A percentile compares a stretch with the other conserved stretches of the same genome.
These are phyloP conservation scores for Amoebophrya sp. DNA, from an alignment of 169 alveolate species.

Conservation along the genomic window DNA sequence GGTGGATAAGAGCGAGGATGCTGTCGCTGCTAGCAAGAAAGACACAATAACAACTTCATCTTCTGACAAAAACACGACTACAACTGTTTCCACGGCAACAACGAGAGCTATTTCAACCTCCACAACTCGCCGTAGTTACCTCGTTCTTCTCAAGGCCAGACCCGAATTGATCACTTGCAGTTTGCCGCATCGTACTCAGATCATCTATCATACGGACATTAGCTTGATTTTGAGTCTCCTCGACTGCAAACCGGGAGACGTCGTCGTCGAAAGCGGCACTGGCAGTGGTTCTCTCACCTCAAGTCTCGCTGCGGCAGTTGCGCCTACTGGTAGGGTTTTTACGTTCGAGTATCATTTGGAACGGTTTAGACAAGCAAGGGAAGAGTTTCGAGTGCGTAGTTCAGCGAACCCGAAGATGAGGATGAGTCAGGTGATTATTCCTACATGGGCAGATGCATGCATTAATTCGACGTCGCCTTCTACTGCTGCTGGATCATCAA, in stretches of 20 bases:
- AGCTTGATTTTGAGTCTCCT: slow-evolving; percentile 56
- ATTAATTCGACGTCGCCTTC: neutral
- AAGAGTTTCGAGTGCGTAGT: slow-evolving; percentile 52
- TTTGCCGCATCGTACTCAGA: slow-evolving; percentile 55
- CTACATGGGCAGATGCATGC: neutral
- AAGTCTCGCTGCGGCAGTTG: slow-evolving; percentile 50
- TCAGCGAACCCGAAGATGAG: no score
- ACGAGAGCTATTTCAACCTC: neutral
- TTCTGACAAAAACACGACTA: neutral
- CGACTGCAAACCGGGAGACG: slow-evolving; percentile 56
- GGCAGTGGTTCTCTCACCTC: slow-evolving; percentile 61
- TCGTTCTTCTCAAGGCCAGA: slow-evolving; percentile 40
- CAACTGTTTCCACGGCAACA: neutral
- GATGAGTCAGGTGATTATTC: no score
- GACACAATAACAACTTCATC: neutral
- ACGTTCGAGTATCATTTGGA: slow-evolving; percentile 61
- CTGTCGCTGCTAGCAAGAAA: neutral
- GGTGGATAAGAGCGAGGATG: neutral
- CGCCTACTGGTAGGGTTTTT: slow-evolving; percentile 55
- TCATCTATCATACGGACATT: slow-evolving; percentile 61
- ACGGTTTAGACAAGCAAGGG: slow-evolving; percentile 54
- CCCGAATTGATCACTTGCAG: slow-evolving; percentile 47
- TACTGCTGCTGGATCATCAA: neutral
- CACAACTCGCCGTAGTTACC: slow-evolving; percentile 29
- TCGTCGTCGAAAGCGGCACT: slow-evolving; percentile 61